phyloP scores from a whole-genome alignment of 148 eudicot species.

The Fagopyrum homotropicum region DNA sequence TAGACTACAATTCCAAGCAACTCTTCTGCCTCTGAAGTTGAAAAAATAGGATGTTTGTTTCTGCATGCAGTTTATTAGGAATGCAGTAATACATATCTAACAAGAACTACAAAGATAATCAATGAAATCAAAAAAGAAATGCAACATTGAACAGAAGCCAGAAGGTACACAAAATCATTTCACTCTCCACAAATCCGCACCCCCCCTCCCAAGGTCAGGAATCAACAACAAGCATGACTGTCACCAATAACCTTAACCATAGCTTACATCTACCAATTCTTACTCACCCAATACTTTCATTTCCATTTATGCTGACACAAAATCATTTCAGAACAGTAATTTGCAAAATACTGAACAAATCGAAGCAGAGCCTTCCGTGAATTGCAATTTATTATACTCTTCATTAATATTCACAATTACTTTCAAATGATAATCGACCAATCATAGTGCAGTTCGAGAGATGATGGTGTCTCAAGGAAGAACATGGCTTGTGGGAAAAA shows the following conservation, averaged over 20 bases:
- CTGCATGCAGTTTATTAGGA: conserved; percentile 27
- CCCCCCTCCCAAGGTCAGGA: background rate
- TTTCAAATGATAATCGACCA: background rate
- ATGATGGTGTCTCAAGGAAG: background rate
- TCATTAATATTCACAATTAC: background rate
- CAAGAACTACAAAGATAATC: background rate
- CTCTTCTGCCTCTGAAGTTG: conserved; percentile 62
- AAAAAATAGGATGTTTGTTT: conserved; percentile 36
- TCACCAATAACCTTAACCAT: background rate
- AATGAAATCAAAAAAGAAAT: background rate
- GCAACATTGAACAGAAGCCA: background rate
- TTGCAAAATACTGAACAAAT: background rate
- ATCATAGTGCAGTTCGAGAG: background rate
- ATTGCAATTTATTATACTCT: background rate
- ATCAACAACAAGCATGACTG: background rate
- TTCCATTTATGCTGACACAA: background rate
- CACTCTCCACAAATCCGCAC: background rate
- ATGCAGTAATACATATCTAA: background rate
- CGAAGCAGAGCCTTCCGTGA: background rate
- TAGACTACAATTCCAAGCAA: conserved; percentile 37
- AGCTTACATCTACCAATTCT: background rate
- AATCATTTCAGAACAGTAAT: background rate
- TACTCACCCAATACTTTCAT: background rate
- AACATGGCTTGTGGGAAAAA: background rate
- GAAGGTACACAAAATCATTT: background rate